phyloP scores from a whole-genome alignment of 1,284 basidiomycete species.

The Trichosporon coremiiforme region DNA sequence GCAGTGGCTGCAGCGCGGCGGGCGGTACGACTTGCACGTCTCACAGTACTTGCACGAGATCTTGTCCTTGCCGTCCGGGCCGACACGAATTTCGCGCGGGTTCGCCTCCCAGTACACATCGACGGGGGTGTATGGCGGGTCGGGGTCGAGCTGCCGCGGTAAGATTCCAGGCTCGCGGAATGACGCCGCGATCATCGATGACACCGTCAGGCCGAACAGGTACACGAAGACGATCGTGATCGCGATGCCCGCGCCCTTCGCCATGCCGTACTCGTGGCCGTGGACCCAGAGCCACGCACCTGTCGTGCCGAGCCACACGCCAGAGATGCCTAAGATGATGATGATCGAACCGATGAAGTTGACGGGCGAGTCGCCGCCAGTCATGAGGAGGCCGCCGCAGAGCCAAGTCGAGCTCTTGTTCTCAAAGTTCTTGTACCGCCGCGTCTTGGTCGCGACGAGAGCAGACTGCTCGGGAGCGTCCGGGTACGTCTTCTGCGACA shows the following conservation, averaged over 20 bases:
- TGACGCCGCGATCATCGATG: constrained; percentile 61
- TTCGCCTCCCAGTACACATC: constrained; percentile 67
- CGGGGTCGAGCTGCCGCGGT: constrained; percentile 77
- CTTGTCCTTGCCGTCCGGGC: constrained; percentile 73
- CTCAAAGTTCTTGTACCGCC: constrained; percentile 66
- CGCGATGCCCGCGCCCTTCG: constrained; percentile 74
- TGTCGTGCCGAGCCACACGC: constrained; percentile 79
- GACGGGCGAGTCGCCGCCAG: constrained; percentile 79
- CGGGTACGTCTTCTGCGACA: background rate
- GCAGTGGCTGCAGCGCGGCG: constrained; percentile 88
- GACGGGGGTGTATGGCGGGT: constrained; percentile 69
- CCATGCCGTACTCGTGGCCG: constrained; percentile 71
- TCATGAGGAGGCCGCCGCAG: constrained; percentile 68
- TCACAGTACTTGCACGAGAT: constrained; percentile 87
- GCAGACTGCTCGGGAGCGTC: constrained; percentile 3
- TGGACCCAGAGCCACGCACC: constrained; percentile 83
- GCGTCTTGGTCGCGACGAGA: background rate
- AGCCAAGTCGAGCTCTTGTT: constrained; percentile 70
- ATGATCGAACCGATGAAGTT: constrained; percentile 70
- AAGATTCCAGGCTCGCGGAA: constrained; percentile 84
- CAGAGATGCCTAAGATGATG: constrained; percentile 68
- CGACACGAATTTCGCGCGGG: constrained; percentile 77
- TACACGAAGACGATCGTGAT: constrained; percentile 66
- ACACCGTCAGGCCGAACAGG: constrained; percentile 44
- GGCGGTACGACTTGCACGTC: constrained; percentile 85